Evolutionary conservation across 2,329 filamentous ascomycete species (phyloP).

Genomic region (Tolypocladium paradoxum): DNA sequence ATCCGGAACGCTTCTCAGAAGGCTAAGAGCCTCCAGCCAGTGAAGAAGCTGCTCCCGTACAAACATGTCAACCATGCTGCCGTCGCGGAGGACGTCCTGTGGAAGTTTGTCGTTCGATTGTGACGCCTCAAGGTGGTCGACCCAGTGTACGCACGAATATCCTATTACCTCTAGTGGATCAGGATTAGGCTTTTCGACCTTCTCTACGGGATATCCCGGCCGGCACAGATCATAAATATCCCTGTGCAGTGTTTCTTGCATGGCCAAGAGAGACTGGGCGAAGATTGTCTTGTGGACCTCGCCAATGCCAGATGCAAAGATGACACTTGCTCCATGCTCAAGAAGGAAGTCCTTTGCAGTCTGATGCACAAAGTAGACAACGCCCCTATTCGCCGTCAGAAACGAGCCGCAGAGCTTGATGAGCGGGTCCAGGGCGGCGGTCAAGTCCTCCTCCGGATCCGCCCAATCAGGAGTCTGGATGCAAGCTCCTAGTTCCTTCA

Average conservation of each 20-base stretch:
- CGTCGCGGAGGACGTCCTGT: neutral
- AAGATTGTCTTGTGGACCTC: conserved; percentile 21
- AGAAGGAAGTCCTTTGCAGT: conserved; percentile 31
- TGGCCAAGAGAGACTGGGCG: conserved; percentile 18
- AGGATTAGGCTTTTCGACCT: conserved; percentile 4
- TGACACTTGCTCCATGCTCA: conserved; percentile 15
- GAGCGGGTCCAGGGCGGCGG: neutral
- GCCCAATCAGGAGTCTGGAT: neutral
- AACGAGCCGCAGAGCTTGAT: conserved; percentile 20
- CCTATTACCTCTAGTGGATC: conserved; percentile 6
- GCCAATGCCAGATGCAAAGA: conserved; percentile 5
- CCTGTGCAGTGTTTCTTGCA: conserved; percentile 16
- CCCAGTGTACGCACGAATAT: conserved; percentile 12
- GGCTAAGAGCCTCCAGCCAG: neutral
- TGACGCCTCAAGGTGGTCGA: conserved; percentile 5
- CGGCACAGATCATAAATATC: conserved; percentile 22
- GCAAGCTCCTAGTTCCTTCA: neutral
- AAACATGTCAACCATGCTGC: neutral
- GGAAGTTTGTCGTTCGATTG: neutral
- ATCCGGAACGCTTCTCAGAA: neutral
- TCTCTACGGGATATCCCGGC: conserved; percentile 5
- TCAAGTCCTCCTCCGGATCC: conserved; percentile 3
- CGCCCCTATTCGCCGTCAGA: conserved; percentile 14
- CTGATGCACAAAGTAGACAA: conserved; percentile 27
- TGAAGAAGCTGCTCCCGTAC: neutral